These are phyloP conservation scores for Coemansia umbellata DNA, from an alignment of 192 early-diverging fungal genomes.

Conservation along the genomic window DNA sequence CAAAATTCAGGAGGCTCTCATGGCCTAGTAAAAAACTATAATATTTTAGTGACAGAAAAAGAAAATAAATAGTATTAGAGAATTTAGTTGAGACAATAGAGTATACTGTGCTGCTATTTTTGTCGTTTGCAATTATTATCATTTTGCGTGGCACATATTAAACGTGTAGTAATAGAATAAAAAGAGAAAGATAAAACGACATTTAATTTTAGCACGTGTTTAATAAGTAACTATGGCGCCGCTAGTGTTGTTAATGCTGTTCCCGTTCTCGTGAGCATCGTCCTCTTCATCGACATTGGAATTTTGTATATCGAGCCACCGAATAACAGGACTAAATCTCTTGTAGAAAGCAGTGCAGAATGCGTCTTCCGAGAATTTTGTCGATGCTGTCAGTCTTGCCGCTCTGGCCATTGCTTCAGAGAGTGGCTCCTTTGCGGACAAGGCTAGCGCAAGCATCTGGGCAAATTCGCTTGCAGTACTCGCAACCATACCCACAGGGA, in stretches of 20 bases:
- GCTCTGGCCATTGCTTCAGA: constrained; percentile 52
- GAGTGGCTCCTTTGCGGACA: constrained; percentile 51
- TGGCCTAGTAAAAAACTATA: constrained; percentile 17
- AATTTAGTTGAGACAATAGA: background rate
- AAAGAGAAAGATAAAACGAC: too few species aligned
- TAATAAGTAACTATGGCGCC: too few species aligned
- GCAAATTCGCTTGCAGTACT: constrained; percentile 64
- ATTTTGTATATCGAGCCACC: constrained; percentile 41
- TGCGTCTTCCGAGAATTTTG: constrained; percentile 68
- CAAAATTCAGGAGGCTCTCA: constrained; percentile 70
- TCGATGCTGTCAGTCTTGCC: constrained; percentile 59
- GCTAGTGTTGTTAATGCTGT: too few species aligned
- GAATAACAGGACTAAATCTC: constrained; percentile 35
- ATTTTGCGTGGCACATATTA: too few species aligned
- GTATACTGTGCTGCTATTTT: background rate
- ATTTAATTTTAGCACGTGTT: too few species aligned
- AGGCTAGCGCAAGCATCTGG: constrained; percentile 22
- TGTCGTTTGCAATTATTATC: too few species aligned
- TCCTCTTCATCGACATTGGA: constrained; percentile 15
- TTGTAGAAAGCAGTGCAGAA: constrained; percentile 47
- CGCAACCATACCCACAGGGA: constrained; percentile 62
- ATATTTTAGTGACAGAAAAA: background rate
- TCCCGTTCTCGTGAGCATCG: too few species aligned
- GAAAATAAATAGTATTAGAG: too few species aligned
- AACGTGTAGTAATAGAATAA: too few species aligned